Conservation (phyloP, 1,284 basidiomycete species). For the Peniophora sp. region DNA sequence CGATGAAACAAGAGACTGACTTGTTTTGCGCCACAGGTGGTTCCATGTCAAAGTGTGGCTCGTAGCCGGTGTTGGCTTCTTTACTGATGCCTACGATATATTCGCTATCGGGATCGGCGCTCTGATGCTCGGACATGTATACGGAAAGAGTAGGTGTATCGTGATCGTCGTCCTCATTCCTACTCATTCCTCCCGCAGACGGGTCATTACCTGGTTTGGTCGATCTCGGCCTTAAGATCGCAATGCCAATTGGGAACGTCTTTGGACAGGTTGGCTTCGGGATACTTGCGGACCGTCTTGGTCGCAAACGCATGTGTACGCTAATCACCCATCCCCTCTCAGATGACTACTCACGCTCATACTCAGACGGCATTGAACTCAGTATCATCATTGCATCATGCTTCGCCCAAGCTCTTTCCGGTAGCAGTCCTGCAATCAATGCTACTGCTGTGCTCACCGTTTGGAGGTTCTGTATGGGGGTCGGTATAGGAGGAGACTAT, state of each 20-base stretch:
- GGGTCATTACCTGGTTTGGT: conserved; percentile 32
- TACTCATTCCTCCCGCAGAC: background rate
- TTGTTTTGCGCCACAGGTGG: conserved; percentile 14
- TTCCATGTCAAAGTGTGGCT: conserved; percentile 64
- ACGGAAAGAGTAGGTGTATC: conserved; percentile 32
- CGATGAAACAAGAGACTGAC: background rate
- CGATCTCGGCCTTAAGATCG: conserved; percentile 74
- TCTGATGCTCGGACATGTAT: conserved; percentile 72
- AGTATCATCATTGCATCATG: conserved; percentile 48
- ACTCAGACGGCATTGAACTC: conserved; percentile 49
- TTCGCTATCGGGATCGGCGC: conserved; percentile 74
- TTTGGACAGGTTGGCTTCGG: conserved; percentile 54
- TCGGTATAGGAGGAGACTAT: conserved; percentile 51
- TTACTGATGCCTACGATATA: conserved; percentile 75
- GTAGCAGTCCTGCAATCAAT: conserved; percentile 43
- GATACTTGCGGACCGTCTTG: conserved; percentile 45
- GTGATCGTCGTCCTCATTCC: background rate
- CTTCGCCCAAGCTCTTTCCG: conserved; percentile 40
- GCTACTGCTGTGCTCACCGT: conserved; percentile 55
- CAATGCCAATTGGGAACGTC: conserved; percentile 56
- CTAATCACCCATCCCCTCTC: background rate
- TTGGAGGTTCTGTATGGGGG: conserved; percentile 42
- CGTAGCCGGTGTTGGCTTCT: conserved; percentile 77
- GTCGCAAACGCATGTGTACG: conserved; percentile 44
- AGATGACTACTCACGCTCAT: conserved; percentile 14